phyloP scores from a whole-genome alignment of 345 rosid genomes.

The Raphanus raphanistrum region DNA sequence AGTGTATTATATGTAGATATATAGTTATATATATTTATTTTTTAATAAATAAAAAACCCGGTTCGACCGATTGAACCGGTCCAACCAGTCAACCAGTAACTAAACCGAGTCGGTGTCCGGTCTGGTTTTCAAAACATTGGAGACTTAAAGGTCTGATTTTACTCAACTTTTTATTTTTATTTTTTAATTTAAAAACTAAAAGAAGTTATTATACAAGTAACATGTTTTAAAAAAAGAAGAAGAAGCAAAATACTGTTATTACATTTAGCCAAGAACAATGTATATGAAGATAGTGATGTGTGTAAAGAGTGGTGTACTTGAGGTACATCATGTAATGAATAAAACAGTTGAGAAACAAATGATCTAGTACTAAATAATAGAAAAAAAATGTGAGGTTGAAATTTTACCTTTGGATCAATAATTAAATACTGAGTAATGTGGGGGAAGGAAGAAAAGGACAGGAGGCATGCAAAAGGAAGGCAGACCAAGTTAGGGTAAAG shows the following conservation, averaged over 20 bases:
- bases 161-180: too few relatives aligned
- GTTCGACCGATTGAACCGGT: too few relatives aligned
- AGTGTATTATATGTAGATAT: too few relatives aligned
- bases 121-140: too few relatives aligned
- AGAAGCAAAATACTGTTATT: not conserved
- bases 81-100: too few relatives aligned
- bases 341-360: not conserved
- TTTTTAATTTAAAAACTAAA: too few relatives aligned
- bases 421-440: not conserved
- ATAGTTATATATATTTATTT: too few relatives aligned
- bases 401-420: not conserved
- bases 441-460: not conserved
- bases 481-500: constrained; percentile 15
- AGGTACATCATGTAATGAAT: not conserved
- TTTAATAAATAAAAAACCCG: too few relatives aligned
- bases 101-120: too few relatives aligned
- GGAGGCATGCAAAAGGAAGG: constrained; percentile 29
- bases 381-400: not conserved
- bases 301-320: not conserved
- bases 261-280: not conserved
- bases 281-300: not conserved
- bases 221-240: not conserved
- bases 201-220: not conserved
- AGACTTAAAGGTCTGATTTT: too few relatives aligned
- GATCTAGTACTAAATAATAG: not conserved